Percentiles rank a stretch among this genome's conserved stretches.
phyloP scores from a whole-genome alignment of 805 yeast species.

The Pichia californica region DNA sequence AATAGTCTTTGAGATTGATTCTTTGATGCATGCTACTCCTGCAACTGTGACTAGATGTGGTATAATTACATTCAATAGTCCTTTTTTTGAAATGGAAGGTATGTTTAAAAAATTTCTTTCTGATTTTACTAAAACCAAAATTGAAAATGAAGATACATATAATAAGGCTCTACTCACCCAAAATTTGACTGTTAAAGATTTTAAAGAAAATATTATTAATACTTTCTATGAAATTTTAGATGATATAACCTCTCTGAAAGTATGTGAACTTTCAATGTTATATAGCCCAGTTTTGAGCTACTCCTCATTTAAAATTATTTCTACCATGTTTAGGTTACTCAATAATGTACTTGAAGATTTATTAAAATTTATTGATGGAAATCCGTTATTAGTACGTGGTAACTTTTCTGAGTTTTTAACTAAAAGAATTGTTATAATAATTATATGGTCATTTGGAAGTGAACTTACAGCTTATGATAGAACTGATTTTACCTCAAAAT shows the following conservation, averaged over 20 bases:
- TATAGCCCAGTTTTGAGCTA: not conserved
- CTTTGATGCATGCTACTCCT: constrained; percentile 63
- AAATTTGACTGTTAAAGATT: constrained; percentile 3
- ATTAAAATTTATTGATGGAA: constrained; percentile 14
- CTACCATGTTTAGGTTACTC: constrained; percentile 16
- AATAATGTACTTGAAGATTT: constrained; percentile 30
- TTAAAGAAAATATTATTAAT: constrained; percentile 1
- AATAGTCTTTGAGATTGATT: constrained; percentile 72
- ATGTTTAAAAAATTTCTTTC: constrained; percentile 11
- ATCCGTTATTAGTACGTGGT: constrained; percentile 20
- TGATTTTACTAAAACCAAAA: constrained; percentile 11
- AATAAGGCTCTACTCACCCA: constrained; percentile 1
- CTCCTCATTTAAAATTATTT: not conserved
- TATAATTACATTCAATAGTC: constrained; percentile 63
- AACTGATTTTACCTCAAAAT: constrained; percentile 28
- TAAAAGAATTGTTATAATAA: constrained; percentile 32
- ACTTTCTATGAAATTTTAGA: constrained; percentile 11
- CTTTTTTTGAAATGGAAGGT: constrained; percentile 9
- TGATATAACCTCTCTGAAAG: constrained; percentile 11
- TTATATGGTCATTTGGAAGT: constrained; percentile 64
- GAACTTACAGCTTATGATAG: constrained; percentile 40
- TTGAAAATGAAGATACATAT: constrained; percentile 13
- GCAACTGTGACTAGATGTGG: constrained; percentile 95
- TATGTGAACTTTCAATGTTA: constrained; percentile 15
- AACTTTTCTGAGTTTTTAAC: constrained; percentile 27